Percentiles rank a stretch among this genome's conserved stretches.
Conservation (phyloP, 768 basidiomycete genomes). For the Hygrophoropsis aurantiaca region DNA sequence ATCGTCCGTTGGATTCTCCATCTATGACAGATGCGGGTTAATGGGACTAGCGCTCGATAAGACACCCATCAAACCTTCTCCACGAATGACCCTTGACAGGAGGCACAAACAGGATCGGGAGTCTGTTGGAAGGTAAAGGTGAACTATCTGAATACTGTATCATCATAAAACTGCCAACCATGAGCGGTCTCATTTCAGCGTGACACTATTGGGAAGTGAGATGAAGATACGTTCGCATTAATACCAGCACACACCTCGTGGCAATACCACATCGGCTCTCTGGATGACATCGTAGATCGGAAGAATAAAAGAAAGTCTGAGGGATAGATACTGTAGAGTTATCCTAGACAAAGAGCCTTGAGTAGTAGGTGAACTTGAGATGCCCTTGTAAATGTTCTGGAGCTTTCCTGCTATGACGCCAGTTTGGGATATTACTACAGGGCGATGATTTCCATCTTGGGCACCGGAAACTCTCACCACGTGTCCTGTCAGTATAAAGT, state of each 20-base stretch:
- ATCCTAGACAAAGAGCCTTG: background rate
- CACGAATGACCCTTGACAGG: conserved; percentile 79
- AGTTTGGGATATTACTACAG: no score
- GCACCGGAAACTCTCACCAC: no score
- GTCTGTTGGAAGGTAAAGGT: conserved; percentile 41
- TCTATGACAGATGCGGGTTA: conserved; percentile 38
- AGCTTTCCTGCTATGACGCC: no score
- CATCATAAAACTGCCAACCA: conserved; percentile 40
- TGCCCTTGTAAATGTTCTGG: no score
- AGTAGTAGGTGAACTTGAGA: background rate
- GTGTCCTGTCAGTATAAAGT: no score
- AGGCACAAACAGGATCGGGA: conserved; percentile 81
- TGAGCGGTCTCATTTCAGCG: conserved; percentile 85
- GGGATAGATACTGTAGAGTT: no score
- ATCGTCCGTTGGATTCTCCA: conserved; percentile 74
- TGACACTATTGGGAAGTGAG: conserved; percentile 56
- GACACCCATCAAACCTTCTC: conserved; percentile 55
- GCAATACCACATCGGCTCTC: conserved; percentile 79
- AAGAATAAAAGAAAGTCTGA: no score
- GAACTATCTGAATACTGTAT: conserved; percentile 8
- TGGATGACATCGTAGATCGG: conserved; percentile 53
- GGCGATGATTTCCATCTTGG: conserved; percentile 3
- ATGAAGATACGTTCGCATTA: background rate
- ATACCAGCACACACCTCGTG: conserved; percentile 51
- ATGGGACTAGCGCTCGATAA: background rate